Evolutionary conservation across 1,284 basidiomycete species (phyloP), one percentile per base, ranked within the genome.

Genomic region (Naganishia liquefaciens): DNA sequence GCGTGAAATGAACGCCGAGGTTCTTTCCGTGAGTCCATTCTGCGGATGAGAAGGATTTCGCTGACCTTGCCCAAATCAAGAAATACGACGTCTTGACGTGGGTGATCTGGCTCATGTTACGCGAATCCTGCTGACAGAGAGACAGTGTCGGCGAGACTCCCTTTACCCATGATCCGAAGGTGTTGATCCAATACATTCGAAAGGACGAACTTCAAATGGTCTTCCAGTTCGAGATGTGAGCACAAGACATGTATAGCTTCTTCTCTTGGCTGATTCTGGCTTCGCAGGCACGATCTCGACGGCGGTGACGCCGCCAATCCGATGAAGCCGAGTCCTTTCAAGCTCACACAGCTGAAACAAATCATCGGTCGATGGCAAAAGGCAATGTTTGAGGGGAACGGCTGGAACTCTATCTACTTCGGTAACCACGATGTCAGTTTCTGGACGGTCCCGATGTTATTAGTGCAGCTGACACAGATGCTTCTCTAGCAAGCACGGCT

Each of bases 301-400:
- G 70, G 73, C 21, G 42, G 43, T 10, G 44, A 47, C 27, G 52
- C 67, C 52, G 68, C 37, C 13, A 69, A 68, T 51, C 79, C 83
- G 15, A 79, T 87, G 64, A 74, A 79, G 47, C 76, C 75, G 15
- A 77, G 79, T 40, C 72, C 80, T 4, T 89, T 85, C 84, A 82
- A 79, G 54, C 72, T 91, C 28, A 69, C 79, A 2, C 82, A 87
- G 47, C 77, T 89, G 66, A 87, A 85, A 73, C 76, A 79, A 4
- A 78, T 86, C 44, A 76, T 89, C n/a, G 76, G 75, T 15, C 81
- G 82, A 57, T 89, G 87, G 86, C 88, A 90, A 71, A 70, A 70
- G 15, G 83, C 81, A 67, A 83, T 84, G 74, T 80, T 84, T 17
- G 80, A 82, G 10, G 79, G 83, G 53, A 85, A 85, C 0, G 88